Evolutionary conservation across 805 yeast species (phyloP), one percentile per base, ranked within the genome.

Genomic region (Candida incommunis): DNA sequence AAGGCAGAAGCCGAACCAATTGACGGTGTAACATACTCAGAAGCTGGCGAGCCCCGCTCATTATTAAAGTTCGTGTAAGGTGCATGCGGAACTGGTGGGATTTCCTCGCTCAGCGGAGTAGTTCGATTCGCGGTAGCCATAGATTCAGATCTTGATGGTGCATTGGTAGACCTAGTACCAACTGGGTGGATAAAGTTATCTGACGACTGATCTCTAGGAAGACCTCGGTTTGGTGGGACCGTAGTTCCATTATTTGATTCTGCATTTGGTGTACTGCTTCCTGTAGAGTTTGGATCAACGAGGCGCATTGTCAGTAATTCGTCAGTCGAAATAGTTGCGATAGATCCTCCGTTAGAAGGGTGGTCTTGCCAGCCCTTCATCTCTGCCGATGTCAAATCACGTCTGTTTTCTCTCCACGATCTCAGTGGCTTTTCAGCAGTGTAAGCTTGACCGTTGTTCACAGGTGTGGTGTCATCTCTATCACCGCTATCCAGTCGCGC

Each of bases 251-350:
- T n/a, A 7, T 42, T 40, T 22, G 24, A 43, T 18, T 16, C 25
- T 25, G 22, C 45, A 26, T 21, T 21, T 34, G 46, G 47, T 40
- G 31, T 23, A 20, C 24, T 37, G 23, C 20, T 16, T 37, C 40
- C 23, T 15, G 45, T 45, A 15, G 47, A 48, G 42, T 59, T 58
- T 7, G 42, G 48, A 31, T 80, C 82, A 2, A 82, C 86, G 37
- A 86, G 68, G 55, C 86, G 73, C 31, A 87, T 85, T 3, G 84
- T 81, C 56, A 86, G 71, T 41, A 87, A 71, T 58, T 85, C 90
- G 43, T 80, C 84, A 1, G 96, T 85, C 25, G 88, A 78, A 26
- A 88, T 88, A 0, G 95, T 86, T 23, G 86, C 87, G 46, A 82
- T 55, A 0, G 96, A 83, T 31, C 72, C 74, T 46, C 76, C 68